These are phyloP conservation scores for Aspergillus calidoustus DNA, from an alignment of 2,329 filamentous ascomycete species.

Conservation along the genomic window DNA sequence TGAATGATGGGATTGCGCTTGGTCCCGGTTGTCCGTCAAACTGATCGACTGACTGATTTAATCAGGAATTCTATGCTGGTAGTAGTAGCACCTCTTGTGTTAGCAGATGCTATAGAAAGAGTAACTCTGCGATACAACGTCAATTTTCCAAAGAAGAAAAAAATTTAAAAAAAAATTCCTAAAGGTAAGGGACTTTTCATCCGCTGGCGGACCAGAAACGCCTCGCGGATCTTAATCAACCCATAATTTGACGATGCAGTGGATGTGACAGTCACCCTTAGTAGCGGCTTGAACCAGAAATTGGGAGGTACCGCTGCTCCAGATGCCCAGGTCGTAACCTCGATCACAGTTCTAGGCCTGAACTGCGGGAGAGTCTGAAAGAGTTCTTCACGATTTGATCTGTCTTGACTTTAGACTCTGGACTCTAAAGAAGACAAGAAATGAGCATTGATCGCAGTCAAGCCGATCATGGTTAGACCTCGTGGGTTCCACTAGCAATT, in stretches of 20 bases:
- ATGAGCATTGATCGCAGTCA: slow-evolving; percentile 1
- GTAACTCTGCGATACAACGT: neutral
- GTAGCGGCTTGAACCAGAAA: neutral
- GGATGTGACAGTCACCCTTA: neutral
- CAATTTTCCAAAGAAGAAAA: neutral
- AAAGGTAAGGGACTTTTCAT: neutral
- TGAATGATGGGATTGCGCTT: neutral
- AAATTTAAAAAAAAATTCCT: neutral
- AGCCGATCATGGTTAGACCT: slow-evolving; percentile 1
- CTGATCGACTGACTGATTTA: too few species aligned
- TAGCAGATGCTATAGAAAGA: neutral
- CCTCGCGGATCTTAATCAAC: neutral
- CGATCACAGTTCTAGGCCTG: neutral
- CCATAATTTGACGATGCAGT: neutral
- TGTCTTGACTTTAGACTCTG: slow-evolving; percentile 7
- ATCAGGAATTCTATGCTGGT: too few species aligned
- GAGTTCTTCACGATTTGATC: neutral
- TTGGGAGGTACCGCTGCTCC: neutral
- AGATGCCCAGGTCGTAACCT: too few species aligned
- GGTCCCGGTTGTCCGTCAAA: too few species aligned
- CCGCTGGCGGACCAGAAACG: neutral
- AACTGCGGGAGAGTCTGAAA: neutral
- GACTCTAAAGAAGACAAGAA: slow-evolving; percentile 7
- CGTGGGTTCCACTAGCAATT: neutral
- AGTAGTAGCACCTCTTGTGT: neutral